Conservation (phyloP, 495 filamentous ascomycete species). For the Daldinia vernicosa region DNA sequence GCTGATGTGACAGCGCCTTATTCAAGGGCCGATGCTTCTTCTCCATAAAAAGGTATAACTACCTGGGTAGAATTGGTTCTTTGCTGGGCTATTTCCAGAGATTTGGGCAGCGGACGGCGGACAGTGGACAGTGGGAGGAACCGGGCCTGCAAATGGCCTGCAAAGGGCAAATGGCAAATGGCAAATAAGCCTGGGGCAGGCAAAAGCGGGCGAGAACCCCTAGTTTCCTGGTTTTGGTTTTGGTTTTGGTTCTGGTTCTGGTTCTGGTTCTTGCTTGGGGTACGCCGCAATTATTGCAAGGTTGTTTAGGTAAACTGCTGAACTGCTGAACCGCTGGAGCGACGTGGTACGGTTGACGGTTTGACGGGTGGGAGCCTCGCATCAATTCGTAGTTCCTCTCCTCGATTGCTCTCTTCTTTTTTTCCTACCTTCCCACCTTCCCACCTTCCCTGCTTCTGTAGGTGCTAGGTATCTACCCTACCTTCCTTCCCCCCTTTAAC, state of each 20-base stretch:
- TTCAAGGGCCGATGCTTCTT: conserved; percentile 28
- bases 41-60: conserved; percentile 33
- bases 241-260: neutral
- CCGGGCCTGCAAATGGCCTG: conserved; percentile 6
- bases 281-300: neutral
- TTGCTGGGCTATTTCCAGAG: conserved; percentile 24
- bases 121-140: neutral
- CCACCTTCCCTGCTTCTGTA: neutral
- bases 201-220: neutral
- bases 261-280: neutral
- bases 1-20: conserved; percentile 26
- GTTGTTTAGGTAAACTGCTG: neutral
- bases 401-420: neutral
- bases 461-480: too few species aligned
- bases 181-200: neutral
- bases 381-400: neutral
- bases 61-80: conserved; percentile 16
- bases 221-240: neutral
- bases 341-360: conserved; percentile 13
- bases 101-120: conserved; percentile 18
- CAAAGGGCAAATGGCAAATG: neutral
- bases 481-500: conserved; percentile 19
- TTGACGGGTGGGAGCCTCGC: conserved; percentile 24
- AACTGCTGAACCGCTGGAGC: conserved; percentile 3
- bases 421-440: too few species aligned